Evolutionary conservation across 1,284 basidiomycete genomes (phyloP).

Genomic region (Marasmius fiardii): DNA sequence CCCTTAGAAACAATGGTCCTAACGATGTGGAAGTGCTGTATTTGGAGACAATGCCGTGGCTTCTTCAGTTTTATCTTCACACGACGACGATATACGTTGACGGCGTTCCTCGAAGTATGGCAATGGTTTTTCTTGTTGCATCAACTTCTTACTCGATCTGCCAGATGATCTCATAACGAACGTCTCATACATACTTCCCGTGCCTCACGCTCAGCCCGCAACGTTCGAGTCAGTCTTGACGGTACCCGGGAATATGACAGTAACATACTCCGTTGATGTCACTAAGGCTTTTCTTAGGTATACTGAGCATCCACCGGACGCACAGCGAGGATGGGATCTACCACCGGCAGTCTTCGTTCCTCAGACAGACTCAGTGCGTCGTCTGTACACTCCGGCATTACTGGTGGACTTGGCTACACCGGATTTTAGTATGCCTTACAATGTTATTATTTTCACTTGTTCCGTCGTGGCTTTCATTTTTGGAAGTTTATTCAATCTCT

Average conservation of each 20-base stretch:
- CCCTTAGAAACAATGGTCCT: constrained; percentile 63
- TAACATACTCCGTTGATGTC: constrained; percentile 73
- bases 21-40: constrained; percentile 61
- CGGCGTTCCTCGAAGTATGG: constrained; percentile 43
- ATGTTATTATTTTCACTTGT: constrained; percentile 95
- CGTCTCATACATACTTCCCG: constrained; percentile 66
- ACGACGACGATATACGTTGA: constrained; percentile 57
- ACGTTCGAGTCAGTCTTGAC: constrained; percentile 71
- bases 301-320: constrained; percentile 94
- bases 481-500: constrained; percentile 85
- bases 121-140: constrained; percentile 7
- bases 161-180: constrained; percentile 57
- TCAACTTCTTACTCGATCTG: constrained; percentile 10
- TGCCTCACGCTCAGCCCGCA: constrained; percentile 70
- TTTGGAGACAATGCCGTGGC: constrained; percentile 93
- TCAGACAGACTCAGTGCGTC: constrained; percentile 17
- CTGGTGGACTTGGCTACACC: constrained; percentile 93
- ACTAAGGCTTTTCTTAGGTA: constrained; percentile 88
- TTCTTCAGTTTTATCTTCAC: constrained; percentile 86
- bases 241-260: constrained; percentile 63
- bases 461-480: constrained; percentile 92
- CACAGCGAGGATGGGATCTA: constrained; percentile 92
- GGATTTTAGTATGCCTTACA: constrained; percentile 99
- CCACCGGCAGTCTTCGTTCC: constrained; percentile 77
- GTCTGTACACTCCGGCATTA: constrained; percentile 79